These are phyloP conservation scores for Zymoseptoria crescenta DNA, from an alignment of 2,329 filamentous ascomycete species.

Conservation along the genomic window DNA sequence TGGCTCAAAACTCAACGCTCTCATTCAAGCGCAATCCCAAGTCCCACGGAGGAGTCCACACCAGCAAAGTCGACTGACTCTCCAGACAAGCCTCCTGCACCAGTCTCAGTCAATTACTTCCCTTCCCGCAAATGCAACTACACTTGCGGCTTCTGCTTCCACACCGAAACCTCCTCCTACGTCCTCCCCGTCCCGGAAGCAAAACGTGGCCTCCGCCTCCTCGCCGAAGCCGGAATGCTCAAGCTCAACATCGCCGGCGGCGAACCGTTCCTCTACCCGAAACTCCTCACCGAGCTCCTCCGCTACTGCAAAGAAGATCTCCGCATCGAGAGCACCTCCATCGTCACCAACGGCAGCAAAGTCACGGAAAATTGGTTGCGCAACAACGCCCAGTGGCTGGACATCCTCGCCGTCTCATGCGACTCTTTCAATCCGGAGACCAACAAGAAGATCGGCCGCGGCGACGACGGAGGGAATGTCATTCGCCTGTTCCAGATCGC, in stretches of 20 bases:
- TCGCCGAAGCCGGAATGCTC: slow-evolving; percentile 45
- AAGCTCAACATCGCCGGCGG: slow-evolving; percentile 51
- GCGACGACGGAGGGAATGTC: slow-evolving; percentile 40
- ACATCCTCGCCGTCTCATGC: slow-evolving; percentile 49
- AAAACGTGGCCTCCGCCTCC: slow-evolving; percentile 38
- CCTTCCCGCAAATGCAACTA: slow-evolving; percentile 43
- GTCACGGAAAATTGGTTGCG: slow-evolving; percentile 39
- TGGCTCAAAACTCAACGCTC: not conserved
- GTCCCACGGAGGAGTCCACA: not conserved
- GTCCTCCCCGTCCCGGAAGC: slow-evolving; percentile 36
- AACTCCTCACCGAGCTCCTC: slow-evolving; percentile 37
- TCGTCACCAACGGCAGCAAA: slow-evolving; percentile 48
- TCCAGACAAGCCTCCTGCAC: slow-evolving; percentile 6
- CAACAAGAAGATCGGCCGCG: slow-evolving; percentile 46
- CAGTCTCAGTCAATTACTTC: slow-evolving; percentile 42
- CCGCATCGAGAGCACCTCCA: slow-evolving; percentile 44
- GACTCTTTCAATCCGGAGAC: slow-evolving; percentile 46
- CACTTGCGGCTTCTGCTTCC: slow-evolving; percentile 49
- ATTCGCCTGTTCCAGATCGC: slow-evolving; percentile 37
- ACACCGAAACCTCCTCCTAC: slow-evolving; percentile 45
- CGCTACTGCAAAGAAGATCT: slow-evolving; percentile 44
- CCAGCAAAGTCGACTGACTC: not conserved
- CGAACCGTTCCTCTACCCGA: slow-evolving; percentile 46
- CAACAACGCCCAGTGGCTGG: slow-evolving; percentile 37
- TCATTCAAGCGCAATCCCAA: not conserved